phyloP scores from a whole-genome alignment of 139 green algal species.

The Ettlia oleoabundans region DNA sequence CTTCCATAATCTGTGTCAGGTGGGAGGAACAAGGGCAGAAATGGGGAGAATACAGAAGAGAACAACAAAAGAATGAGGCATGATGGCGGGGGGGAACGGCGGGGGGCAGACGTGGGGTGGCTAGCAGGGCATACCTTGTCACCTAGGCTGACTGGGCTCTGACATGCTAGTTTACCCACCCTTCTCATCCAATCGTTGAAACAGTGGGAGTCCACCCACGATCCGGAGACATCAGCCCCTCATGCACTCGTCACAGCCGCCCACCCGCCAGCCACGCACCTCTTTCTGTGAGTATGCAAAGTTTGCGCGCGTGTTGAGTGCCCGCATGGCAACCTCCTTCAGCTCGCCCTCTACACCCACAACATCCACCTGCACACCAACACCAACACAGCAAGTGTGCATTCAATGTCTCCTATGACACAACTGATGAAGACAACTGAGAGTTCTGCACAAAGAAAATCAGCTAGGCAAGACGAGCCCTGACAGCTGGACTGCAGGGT shows the following conservation, averaged over 20 bases:
- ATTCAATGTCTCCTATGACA: no score
- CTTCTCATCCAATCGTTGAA: no score
- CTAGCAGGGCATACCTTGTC: no score
- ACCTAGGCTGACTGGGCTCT: no score
- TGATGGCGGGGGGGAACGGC: neutral
- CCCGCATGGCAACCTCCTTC: constrained; percentile 60
- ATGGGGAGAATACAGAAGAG: neutral
- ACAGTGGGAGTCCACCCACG: no score
- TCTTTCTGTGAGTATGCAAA: constrained; percentile 89
- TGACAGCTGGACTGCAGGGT: no score
- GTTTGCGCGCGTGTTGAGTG: constrained; percentile 86
- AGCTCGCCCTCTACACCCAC: constrained; percentile 80
- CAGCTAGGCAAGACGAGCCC: no score
- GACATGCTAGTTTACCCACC: no score
- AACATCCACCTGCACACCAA: constrained; percentile 73
- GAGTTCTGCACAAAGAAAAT: no score
- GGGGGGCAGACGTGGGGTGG: neutral
- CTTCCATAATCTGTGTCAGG: constrained; percentile 54
- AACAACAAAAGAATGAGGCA: neutral
- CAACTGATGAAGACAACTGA: no score
- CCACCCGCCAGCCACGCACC: neutral
- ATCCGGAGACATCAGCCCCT: neutral
- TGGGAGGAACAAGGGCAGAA: neutral
- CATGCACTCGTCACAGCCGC: neutral
- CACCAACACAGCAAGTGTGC: neutral